A percentile compares a stretch with the other conserved stretches of the same genome.
Evolutionary conservation across 2,329 filamentous ascomycete genomes (phyloP).

Genomic region (Bertia moriformis): DNA sequence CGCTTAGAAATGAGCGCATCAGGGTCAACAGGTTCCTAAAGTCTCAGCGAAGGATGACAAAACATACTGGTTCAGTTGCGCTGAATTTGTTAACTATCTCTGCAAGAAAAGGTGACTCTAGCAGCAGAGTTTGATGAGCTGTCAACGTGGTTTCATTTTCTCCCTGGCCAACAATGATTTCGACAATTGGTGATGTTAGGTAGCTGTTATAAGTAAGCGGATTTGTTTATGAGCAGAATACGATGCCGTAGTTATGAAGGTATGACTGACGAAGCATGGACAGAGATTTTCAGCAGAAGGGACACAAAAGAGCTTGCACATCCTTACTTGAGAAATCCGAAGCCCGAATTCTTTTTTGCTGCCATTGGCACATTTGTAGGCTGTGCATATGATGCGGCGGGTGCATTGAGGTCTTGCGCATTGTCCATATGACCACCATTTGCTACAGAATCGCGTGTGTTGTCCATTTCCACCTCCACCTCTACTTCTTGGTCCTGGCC

Average conservation of each 20-base stretch:
- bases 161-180: conserved; percentile 25
- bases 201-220: background rate
- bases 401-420: background rate
- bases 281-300: too few relatives aligned
- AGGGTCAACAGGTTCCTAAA: conserved; percentile 12
- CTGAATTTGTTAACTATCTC: conserved; percentile 7
- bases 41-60: conserved; percentile 15
- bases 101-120: conserved; percentile 37
- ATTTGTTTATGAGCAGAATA: background rate
- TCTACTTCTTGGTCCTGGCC: too few relatives aligned
- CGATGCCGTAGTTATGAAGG: background rate
- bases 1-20: conserved; percentile 16
- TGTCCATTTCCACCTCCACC: background rate
- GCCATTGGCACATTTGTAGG: background rate
- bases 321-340: background rate
- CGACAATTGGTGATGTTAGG: conserved; percentile 24
- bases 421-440: background rate
- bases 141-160: conserved; percentile 31
- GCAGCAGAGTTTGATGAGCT: conserved; percentile 45
- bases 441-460: background rate
- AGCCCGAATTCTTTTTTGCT: background rate
- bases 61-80: background rate
- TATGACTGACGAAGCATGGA: background rate
- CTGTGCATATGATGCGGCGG: background rate
- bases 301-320: too few relatives aligned